Evolutionary conservation across 768 basidiomycete genomes (phyloP), one percentile per base, ranked within the genome.

Genomic region (Hebeloma cylindrosporum): DNA sequence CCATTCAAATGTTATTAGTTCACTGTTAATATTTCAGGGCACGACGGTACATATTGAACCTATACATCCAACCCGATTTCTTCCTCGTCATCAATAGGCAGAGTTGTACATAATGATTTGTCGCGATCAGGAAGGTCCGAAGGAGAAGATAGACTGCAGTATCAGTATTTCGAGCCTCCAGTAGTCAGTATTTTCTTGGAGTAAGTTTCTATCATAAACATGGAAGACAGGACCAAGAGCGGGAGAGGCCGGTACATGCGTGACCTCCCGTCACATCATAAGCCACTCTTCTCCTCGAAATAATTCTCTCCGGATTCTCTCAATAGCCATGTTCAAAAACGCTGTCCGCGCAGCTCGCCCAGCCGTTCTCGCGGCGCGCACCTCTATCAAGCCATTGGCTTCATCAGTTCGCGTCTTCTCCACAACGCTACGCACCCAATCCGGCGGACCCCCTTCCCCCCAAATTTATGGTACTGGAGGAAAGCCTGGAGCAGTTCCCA

Each of bases 401-500:
- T 56, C 61, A 41, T 48, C 71, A 7, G 40, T 75, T 25, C 83
- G 88, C 52, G 64, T 79, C 6, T 74, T 89, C 55, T 84, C 85
- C 27, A 73, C 74, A 30, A 78, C 79, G 23, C 59, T 78, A 25
- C 68, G 73, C 43, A 74, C 74, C 35, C 67, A 69, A 37, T 87
- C 87, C 5, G 83, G 70, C 27, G 62, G 64, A 14, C 66, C 82
- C 25, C 73, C 78, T 11, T 70, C 82, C 47, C 86, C 88, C 37
- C 71, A 77, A 43, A 69, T 92, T 52, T 85, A 72, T 53, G 89
- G 90, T 51, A 60, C 77, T 39, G 90, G 90, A 62, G 79, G 77
- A 59, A 82, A 86, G 62, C 45, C 79, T 22, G 85, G 88, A 40
- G 76, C 82, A 56, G 80, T 92, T 52, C 84, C 93, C 41, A 88